These are phyloP conservation scores for Cyberlindnera suaveolens DNA, from an alignment of 805 yeast genomes.

Conservation along the genomic window DNA sequence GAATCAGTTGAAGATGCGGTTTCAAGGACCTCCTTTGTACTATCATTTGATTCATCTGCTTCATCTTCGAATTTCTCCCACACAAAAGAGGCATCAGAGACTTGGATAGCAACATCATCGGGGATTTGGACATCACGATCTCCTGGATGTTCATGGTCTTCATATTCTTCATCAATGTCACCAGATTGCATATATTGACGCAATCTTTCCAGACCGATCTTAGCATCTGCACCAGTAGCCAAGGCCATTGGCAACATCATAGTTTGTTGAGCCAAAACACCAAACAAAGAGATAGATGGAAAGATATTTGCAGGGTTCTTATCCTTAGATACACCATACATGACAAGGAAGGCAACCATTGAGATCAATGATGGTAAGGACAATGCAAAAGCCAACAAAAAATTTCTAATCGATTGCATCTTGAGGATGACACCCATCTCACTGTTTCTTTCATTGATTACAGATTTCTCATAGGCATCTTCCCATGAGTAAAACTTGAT, in stretches of 20 bases:
- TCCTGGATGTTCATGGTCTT: constrained; percentile 30
- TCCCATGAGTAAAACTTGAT: constrained; percentile 89
- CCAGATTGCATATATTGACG: constrained; percentile 45
- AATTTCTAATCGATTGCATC: constrained; percentile 57
- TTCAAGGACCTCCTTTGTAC: constrained; percentile 2
- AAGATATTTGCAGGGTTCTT: constrained; percentile 57
- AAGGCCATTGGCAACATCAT: constrained; percentile 67
- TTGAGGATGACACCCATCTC: constrained; percentile 54
- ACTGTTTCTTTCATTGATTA: constrained; percentile 43
- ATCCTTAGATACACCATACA: constrained; percentile 32
- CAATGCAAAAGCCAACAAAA: constrained; percentile 44
- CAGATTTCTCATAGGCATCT: constrained; percentile 53
- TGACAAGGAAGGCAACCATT: constrained; percentile 42
- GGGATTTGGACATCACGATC: constrained; percentile 22
- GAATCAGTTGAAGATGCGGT: constrained; percentile 9
- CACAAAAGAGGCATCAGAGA: constrained; percentile 50
- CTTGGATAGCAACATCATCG: constrained; percentile 37
- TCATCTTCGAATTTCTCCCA: constrained; percentile 54
- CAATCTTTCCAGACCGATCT: constrained; percentile 53
- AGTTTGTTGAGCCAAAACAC: constrained; percentile 53
- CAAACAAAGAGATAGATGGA: constrained; percentile 65
- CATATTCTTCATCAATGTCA: constrained; percentile 38
- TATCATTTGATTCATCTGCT: constrained; percentile 25
- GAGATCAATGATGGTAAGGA: constrained; percentile 47
- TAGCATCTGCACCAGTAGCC: constrained; percentile 63